phyloP scores from a whole-genome alignment of 2,329 filamentous ascomycete genomes.

The Aspergillus nomiae region DNA sequence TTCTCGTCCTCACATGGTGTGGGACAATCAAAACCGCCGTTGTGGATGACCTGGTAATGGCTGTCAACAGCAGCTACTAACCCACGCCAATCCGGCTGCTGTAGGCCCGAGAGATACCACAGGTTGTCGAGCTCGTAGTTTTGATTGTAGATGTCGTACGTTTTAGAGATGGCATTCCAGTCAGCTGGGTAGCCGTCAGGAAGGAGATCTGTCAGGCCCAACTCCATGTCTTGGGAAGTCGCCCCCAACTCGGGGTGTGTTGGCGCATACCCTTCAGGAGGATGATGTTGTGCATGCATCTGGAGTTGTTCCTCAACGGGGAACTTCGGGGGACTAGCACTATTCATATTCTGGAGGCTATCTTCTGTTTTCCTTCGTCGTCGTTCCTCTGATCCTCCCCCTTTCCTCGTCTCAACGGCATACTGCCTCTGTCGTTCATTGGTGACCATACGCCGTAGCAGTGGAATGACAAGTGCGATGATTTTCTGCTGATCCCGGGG shows the following conservation, averaged over 20 bases:
- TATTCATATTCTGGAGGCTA: constrained; percentile 30
- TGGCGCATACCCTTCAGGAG: constrained; percentile 25
- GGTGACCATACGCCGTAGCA: constrained; percentile 61
- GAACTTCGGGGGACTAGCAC: constrained; percentile 22
- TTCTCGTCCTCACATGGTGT: constrained; percentile 37
- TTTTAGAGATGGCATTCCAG: constrained; percentile 39
- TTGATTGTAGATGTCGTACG: constrained; percentile 43
- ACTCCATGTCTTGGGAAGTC: constrained; percentile 24
- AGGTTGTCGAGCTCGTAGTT: constrained; percentile 44
- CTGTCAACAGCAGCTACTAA: constrained; percentile 48
- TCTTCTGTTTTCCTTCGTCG: constrained; percentile 40
- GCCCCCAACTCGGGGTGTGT: constrained; percentile 29
- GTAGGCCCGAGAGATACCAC: constrained; percentile 44
- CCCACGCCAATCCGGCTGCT: constrained; percentile 45
- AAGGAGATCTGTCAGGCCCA: constrained; percentile 40
- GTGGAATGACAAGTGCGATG: constrained; percentile 58
- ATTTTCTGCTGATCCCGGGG: constrained; percentile 58
- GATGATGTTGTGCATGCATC: constrained; percentile 30
- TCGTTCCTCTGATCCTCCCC: constrained; percentile 42
- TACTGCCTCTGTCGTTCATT: constrained; percentile 62
- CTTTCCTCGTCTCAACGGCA: constrained; percentile 58
- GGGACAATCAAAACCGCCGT: constrained; percentile 36
- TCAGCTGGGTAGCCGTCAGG: constrained; percentile 42
- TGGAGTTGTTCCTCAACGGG: constrained; percentile 35
- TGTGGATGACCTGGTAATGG: constrained; percentile 44